These are phyloP conservation scores for Leccinum obscurum DNA, from an alignment of 768 basidiomycete genomes.

Conservation along the genomic window DNA sequence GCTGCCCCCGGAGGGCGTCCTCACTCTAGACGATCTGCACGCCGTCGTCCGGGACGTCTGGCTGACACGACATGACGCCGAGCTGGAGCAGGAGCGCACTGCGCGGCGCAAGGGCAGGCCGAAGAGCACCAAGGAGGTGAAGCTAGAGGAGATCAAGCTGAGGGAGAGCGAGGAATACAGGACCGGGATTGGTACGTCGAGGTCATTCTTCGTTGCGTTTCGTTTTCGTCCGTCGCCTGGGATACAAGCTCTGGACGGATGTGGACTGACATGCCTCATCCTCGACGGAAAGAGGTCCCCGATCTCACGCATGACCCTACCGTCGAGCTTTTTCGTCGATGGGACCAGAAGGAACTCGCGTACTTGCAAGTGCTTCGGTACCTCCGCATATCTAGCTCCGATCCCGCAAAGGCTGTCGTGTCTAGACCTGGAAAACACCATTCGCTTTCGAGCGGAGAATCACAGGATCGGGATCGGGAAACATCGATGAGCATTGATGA, in stretches of 20 bases:
- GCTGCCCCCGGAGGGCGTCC: constrained; percentile 55
- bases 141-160: constrained; percentile 69
- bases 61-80: constrained; percentile 70
- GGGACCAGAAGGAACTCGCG: constrained; percentile 76
- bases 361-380: constrained; percentile 73
- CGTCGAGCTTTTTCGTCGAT: constrained; percentile 68
- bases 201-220: constrained; percentile 21
- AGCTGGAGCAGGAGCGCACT: constrained; percentile 59
- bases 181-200: constrained; percentile 69
- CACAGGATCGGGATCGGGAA: constrained; percentile 19
- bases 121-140: constrained; percentile 64
- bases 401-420: constrained; percentile 47
- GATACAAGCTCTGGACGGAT: not conserved
- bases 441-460: constrained; percentile 25
- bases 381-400: constrained; percentile 67
- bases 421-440: constrained; percentile 63
- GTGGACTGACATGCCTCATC: not conserved
- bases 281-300: constrained; percentile 56
- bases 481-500: constrained; percentile 30
- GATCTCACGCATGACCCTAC: constrained; percentile 76
- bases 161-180: constrained; percentile 72
- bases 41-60: constrained; percentile 62
- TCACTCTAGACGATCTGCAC: constrained; percentile 69
- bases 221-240: not conserved
- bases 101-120: constrained; percentile 72